phyloP scores from a whole-genome alignment of 441 rosid genomes.

The Pelargonium fulgidum region DNA sequence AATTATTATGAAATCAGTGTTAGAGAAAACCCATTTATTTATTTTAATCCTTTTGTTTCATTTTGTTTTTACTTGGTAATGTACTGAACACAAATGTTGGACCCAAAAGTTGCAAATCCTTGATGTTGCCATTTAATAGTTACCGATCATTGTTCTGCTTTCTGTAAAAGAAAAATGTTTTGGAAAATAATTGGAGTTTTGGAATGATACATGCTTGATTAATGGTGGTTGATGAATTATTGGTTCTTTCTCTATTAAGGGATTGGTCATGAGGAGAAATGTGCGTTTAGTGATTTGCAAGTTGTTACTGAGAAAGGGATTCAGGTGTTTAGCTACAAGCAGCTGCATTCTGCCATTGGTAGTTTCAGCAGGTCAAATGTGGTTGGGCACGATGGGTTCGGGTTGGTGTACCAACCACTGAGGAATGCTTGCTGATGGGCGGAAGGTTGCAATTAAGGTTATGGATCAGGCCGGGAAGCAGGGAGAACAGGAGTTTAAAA shows the following conservation, averaged over 20 bases:
- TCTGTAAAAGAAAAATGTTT: not conserved
- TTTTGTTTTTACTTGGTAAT: too few relatives aligned
- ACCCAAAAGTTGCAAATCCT: not conserved
- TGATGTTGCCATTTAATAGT: not conserved
- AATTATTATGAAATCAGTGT: not conserved
- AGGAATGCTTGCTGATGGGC: constrained; percentile 73
- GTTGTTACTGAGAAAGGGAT: constrained; percentile 47
- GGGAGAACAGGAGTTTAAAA: constrained; percentile 83
- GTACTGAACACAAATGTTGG: not conserved
- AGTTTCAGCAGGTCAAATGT: constrained; percentile 87
- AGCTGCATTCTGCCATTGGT: constrained; percentile 74
- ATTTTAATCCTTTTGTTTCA: too few relatives aligned
- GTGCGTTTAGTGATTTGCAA: constrained; percentile 28
- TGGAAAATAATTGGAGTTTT: not conserved
- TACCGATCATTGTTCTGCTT: not conserved
- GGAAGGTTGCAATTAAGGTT: constrained; percentile 79
- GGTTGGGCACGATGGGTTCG: constrained; percentile 94
- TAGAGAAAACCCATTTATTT: not conserved
- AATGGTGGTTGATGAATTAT: not conserved
- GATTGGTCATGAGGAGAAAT: constrained; percentile 43
- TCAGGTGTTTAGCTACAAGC: constrained; percentile 72
- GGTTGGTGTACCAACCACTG: constrained; percentile 72
- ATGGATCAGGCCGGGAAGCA: constrained; percentile 89
- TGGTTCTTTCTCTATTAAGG: constrained; percentile 25
- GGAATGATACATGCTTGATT: not conserved